These are phyloP conservation scores for Amborella trichopoda DNA, from an alignment of 164 flowering plant genomes.

Conservation along the genomic window DNA sequence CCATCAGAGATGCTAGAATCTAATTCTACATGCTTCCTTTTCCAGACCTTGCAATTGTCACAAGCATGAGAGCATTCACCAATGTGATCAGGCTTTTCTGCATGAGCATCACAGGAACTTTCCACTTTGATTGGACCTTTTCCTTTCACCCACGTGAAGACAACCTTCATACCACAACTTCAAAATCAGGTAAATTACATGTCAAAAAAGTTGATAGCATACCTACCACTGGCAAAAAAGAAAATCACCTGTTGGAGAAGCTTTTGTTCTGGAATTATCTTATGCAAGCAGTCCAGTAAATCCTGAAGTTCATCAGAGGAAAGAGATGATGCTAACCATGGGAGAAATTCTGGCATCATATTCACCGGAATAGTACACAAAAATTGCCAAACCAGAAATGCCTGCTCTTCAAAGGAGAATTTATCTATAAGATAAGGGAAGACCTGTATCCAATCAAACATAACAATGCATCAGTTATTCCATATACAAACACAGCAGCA, in stretches of 20 bases:
- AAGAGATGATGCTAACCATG: conserved; percentile 83
- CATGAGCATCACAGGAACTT: conserved; percentile 19
- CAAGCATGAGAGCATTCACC: conserved; percentile 26
- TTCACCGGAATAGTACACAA: conserved; percentile 88
- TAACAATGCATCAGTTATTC: not conserved
- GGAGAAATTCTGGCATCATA: conserved; percentile 94
- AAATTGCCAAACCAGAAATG: conserved; percentile 90
- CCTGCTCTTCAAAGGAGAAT: conserved; percentile 88
- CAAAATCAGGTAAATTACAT: not conserved
- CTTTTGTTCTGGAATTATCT: conserved; percentile 71
- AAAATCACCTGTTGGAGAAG: conserved; percentile 74
- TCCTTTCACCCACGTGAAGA: conserved; percentile 81
- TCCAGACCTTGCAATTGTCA: conserved; percentile 26
- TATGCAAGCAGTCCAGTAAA: conserved; percentile 61
- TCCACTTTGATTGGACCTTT: conserved; percentile 10
- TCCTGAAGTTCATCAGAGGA: conserved; percentile 67
- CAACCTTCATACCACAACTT: conserved; percentile 31
- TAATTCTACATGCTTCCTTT: conserved; percentile 43
- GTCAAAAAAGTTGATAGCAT: not conserved
- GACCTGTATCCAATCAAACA: conserved; percentile 42
- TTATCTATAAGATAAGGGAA: conserved; percentile 82
- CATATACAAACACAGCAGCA: no score
- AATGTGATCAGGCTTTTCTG: conserved; percentile 14
- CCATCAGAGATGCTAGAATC: conserved; percentile 16
- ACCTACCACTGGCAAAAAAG: not conserved